Base-by-base conservation (phyloP, 768 basidiomycete species). In the Suillus weaverae region DNA sequence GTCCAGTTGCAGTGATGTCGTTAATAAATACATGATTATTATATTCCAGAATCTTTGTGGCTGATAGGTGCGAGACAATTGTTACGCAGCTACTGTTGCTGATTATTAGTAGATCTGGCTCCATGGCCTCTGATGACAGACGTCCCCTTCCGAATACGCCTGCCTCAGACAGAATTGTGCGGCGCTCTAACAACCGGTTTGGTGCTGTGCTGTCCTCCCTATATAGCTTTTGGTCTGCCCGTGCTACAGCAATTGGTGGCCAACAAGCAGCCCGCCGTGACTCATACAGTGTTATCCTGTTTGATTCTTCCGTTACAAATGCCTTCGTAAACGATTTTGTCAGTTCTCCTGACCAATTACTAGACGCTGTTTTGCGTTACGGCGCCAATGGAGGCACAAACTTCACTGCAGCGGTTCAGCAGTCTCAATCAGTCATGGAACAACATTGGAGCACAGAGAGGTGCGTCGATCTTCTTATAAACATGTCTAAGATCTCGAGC, bases 181-280 rank as follows among this genome's bases (percentile, higher is more conserved):
- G 69, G 13, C 66, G 61, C 0, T 74, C 76, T 44, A 71, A 85
- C 63, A 83, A 89, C 64, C 74, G 87, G 41, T 79, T 87, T 20
- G 87, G 87, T 0, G 86, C 87, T 1, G 88, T 87, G 1, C 83
- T 83, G 54, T 84, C 85, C 0, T 82, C 87, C 0, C 67, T 88
- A 8, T 71, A 85, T 60, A 75, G 77, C n/a, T 89, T 89, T 70
- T 89, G 87, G 87, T 66, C 74, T 14, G 81, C 88, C 1, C 80
- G 87, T 2, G 76, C 80, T 13, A 73, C 78, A 14, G 81, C 81
- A 5, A 61, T 80, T 62, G 35, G 71, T 61, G 63, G 50, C 38
- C 55, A 67, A 5, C 73, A 74, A 55, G 70, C 70, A 18, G 70
- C 67, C 0, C 79, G 84, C 30, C 73, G 80, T 39, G 88, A 88